Evolutionary conservation across 2,329 filamentous ascomycete species (phyloP).

Genomic region (Exophiala bonariae): DNA sequence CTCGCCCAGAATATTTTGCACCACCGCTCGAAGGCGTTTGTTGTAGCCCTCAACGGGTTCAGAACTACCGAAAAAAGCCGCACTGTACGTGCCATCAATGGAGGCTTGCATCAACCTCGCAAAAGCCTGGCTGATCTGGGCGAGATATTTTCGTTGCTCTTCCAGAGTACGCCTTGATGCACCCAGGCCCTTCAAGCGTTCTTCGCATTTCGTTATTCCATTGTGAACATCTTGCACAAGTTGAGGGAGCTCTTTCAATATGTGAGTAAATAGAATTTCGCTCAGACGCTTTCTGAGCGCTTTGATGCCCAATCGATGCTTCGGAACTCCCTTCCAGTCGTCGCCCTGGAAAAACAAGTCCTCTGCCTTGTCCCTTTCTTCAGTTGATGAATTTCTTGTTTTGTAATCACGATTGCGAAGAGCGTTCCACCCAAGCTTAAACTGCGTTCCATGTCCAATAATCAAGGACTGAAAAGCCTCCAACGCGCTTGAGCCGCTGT

Average conservation of each 20-base stretch:
- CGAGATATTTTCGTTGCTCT: constrained; percentile 24
- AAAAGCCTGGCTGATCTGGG: constrained; percentile 24
- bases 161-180: constrained; percentile 14
- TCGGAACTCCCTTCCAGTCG: constrained; percentile 22
- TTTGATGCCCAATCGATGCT: constrained; percentile 22
- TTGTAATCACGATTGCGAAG: constrained; percentile 28
- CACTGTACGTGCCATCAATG: constrained; percentile 35
- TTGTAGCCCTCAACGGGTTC: constrained; percentile 27
- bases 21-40: constrained; percentile 35
- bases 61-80: constrained; percentile 34
- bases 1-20: constrained; percentile 27
- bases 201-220: constrained; percentile 29
- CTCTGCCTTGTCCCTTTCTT: constrained; percentile 25
- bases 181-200: constrained; percentile 11
- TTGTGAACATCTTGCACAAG: constrained; percentile 28
- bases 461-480: constrained; percentile 37
- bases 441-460: constrained; percentile 36
- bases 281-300: constrained; percentile 26
- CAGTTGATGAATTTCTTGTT: constrained; percentile 13
- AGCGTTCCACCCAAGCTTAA: constrained; percentile 33
- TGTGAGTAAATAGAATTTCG: constrained; percentile 26
- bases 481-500: constrained; percentile 38
- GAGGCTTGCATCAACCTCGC: constrained; percentile 26
- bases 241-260: constrained; percentile 23
- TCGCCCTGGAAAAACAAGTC: constrained; percentile 24